Evolutionary conservation across 2,329 filamentous ascomycete genomes (phyloP), one percentile per base, ranked within the genome.

Genomic region (Cytospora piceicola): DNA sequence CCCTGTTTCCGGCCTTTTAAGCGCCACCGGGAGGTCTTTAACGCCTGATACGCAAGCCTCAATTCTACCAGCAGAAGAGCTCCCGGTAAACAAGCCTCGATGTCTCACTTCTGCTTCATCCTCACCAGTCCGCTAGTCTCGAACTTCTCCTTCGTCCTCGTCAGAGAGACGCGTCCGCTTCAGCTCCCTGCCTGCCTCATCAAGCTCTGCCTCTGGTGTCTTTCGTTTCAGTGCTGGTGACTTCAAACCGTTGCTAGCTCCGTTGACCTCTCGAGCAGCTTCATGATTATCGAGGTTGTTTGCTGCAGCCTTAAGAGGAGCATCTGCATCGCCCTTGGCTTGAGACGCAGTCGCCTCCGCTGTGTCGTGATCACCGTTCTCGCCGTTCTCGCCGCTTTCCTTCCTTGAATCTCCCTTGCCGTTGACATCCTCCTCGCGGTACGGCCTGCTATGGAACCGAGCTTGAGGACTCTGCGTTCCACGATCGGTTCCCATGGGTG

Each of bases 401-500:
- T 65, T 68, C 56, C 63, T 70, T 17, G 58, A 64, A 1, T 62
- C 66, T 9, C 42, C 75, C 14, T 73, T 69, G 29, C 80, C 81
- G 54, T 82, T 82, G 0, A 73, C 70, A 58, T 66, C 65, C 20
- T 69, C 69, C 24, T 68, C 68, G 17, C 64, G 63, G 7, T 62
- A 62, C 20, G 65, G 75, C 14, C 73, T 69, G 29, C 80, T 80
- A 56, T 82, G 82, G 0, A 73, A 70, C 59, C 74, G 77, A 29
- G 70, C 72, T 30, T 71, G 77, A 0, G 83, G 83, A 67, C 83
- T 85, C 68, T 81, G 81, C 30, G 82, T 85, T 17, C 76, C 77
- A 54, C 81, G 77, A 36, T 85, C 83, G 14, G 77, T 75, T 54
- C 80, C 78, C 69, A 80, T 76, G 0, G 83, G 82, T 1, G 83